phyloP scores from a whole-genome alignment of 139 green algal species.

The Chlorella vulgaris region DNA sequence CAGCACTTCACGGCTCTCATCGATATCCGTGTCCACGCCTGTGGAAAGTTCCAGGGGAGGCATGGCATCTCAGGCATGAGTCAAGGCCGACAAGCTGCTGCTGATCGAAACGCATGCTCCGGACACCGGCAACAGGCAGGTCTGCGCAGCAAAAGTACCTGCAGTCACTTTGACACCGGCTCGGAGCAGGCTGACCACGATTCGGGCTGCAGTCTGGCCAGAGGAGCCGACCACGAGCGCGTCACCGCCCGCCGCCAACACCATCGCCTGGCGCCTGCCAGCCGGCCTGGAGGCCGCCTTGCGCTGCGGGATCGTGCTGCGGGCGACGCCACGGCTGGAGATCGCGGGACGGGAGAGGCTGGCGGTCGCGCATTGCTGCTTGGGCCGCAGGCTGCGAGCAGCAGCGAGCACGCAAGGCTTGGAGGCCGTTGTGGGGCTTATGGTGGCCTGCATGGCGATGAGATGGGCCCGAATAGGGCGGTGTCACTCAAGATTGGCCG shows the following conservation, averaged over 20 bases:
- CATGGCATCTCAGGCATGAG: neutral
- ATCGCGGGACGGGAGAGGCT: neutral
- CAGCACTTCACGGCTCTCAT: slow-evolving; percentile 12
- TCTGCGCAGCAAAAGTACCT: slow-evolving; percentile 18
- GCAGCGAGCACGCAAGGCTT: neutral
- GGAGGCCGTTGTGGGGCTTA: neutral
- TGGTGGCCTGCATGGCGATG: neutral
- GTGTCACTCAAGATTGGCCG: neutral
- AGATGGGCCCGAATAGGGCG: neutral
- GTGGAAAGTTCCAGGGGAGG: neutral
- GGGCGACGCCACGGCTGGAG: neutral
- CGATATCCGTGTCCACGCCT: slow-evolving; percentile 25
- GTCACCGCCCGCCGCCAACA: slow-evolving; percentile 14
- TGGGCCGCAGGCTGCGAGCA: neutral
- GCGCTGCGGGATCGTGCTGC: neutral
- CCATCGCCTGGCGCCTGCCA: neutral
- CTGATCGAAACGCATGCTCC: neutral
- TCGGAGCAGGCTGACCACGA: slow-evolving; percentile 41
- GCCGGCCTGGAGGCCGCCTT: neutral
- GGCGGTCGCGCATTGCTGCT: neutral
- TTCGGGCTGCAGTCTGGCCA: slow-evolving; percentile 35
- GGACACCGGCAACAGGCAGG: neutral
- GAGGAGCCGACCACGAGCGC: slow-evolving; percentile 31
- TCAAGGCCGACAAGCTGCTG: neutral
- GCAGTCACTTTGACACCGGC: slow-evolving; percentile 45